Conservation (phyloP, 1,284 basidiomycete species). For the Malassezia dermatis region DNA sequence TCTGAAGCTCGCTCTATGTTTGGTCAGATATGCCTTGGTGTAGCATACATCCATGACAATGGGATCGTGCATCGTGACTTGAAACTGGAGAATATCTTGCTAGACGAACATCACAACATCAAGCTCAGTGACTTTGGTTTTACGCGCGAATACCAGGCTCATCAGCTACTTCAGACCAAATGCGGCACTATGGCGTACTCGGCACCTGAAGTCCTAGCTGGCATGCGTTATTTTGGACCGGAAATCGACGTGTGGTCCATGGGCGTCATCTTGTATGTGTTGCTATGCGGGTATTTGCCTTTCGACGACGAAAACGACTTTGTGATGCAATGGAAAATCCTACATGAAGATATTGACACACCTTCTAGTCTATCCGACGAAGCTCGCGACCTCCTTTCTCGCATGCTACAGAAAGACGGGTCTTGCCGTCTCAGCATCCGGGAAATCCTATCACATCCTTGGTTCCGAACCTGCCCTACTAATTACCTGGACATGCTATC, state of each 20-base stretch:
- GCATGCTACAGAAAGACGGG: conserved; percentile 71
- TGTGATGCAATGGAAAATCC: conserved; percentile 76
- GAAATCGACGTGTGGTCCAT: conserved; percentile 97
- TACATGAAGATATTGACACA: conserved; percentile 77
- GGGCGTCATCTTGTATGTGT: conserved; percentile 85
- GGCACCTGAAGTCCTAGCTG: conserved; percentile 84
- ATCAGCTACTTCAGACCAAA: conserved; percentile 77
- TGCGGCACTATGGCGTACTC: conserved; percentile 95
- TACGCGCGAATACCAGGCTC: conserved; percentile 80
- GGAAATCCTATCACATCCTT: conserved; percentile 75
- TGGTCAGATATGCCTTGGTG: conserved; percentile 49
- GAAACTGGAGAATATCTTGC: conserved; percentile 54
- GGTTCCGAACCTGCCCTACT: conserved; percentile 56
- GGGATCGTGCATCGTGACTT: conserved; percentile 51
- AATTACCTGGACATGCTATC: not conserved
- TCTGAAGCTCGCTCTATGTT: conserved; percentile 47
- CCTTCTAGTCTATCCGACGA: conserved; percentile 71
- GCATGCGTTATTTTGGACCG: conserved; percentile 77
- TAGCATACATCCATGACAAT: conserved; percentile 49
- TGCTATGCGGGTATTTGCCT: conserved; percentile 84
- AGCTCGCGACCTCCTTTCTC: conserved; percentile 65
- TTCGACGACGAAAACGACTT: conserved; percentile 93
- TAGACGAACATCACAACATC: conserved; percentile 50
- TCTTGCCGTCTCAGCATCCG: conserved; percentile 66
- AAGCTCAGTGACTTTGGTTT: conserved; percentile 87